Base-by-base conservation (phyloP, 2,329 filamentous ascomycete genomes). In the Penicillium sp. region DNA sequence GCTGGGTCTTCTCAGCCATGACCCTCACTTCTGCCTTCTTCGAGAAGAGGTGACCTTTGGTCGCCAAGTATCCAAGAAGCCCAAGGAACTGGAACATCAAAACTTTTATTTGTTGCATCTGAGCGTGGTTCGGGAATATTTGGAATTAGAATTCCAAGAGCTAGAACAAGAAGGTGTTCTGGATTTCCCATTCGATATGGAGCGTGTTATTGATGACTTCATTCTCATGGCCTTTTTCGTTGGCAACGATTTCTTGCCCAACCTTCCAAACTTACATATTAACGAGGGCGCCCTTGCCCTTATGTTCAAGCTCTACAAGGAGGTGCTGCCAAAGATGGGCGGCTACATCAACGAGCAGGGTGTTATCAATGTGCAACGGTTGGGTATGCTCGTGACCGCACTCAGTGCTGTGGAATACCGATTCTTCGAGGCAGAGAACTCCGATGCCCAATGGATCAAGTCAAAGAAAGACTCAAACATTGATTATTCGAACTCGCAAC, bases 211-310 rank as follows among this genome's bases (percentile, higher is more conserved):
- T 78, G 94, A 99, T 73, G 94, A 99, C 80, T 99, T 99, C 76
- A 97, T 99, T 72, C 84, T 99, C 60, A 97, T 99, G 92, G 93
- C 92, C 47, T 99, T 99, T 79, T 99, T 99, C 75, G 91, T 99
- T 68, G 94, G 94, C 72, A 99, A 99, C 76, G 94, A 99, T 83
- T 99, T 99, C 79, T 83, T 99, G 74, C 94, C 94, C 3, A 97
- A 99, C 76, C 82, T 99, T 57, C 95, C 95, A 5, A 91, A 95
- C 70, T 78, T 99, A 63, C 94, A 99, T 76, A 99, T 99, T 76
- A 99, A 99, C 75, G 95, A 99, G 76, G 95, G 94, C 63, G 94
- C 95, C 23, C 79, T 99, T 75, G 91, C 93, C 25, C 88, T 94
- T 71, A 99, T 99, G 94, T 99, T 99, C 75, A 89, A 89, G 70